Conservation (phyloP, 805 yeast species). For the Candida awuae region DNA sequence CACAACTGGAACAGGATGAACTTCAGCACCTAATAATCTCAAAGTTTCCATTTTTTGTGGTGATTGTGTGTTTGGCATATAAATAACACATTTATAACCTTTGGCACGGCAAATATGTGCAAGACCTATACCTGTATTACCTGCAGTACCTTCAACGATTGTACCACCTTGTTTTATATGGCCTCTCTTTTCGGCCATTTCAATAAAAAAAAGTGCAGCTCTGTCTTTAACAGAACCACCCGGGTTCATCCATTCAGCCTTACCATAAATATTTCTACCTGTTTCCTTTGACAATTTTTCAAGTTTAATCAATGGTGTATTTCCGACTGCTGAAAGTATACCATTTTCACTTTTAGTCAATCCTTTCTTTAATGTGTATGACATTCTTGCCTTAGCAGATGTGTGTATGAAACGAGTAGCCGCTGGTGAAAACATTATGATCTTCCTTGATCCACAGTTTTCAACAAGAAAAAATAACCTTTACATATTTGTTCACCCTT, state of each 20-base stretch:
- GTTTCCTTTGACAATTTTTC: slow-evolving; percentile 46
- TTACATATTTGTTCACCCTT: no score
- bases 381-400: slow-evolving; percentile 8
- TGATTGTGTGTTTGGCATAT: slow-evolving; percentile 89
- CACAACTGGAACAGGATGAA: slow-evolving; percentile 83
- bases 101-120: slow-evolving; percentile 76
- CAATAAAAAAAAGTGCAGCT: slow-evolving; percentile 71
- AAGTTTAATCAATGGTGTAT: slow-evolving; percentile 73
- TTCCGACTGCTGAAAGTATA: slow-evolving; percentile 81
- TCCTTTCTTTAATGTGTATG: slow-evolving; percentile 38
- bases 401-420: slow-evolving; percentile 12
- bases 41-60: slow-evolving; percentile 71
- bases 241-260: slow-evolving; percentile 90
- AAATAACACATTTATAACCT: slow-evolving; percentile 79
- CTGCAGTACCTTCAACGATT: slow-evolving; percentile 92
- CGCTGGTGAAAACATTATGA: slow-evolving; percentile 1
- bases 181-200: slow-evolving; percentile 71
- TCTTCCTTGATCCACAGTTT: neutral
- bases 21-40: slow-evolving; percentile 75
- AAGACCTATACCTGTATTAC: slow-evolving; percentile 88
- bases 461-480: neutral
- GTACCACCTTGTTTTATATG: slow-evolving; percentile 71
- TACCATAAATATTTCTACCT: slow-evolving; percentile 74
- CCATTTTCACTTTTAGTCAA: slow-evolving; percentile 65
- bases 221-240: slow-evolving; percentile 92